Conservation (phyloP, 108 stramenopile species). For the Mayamaea pseudoterrestris region DNA sequence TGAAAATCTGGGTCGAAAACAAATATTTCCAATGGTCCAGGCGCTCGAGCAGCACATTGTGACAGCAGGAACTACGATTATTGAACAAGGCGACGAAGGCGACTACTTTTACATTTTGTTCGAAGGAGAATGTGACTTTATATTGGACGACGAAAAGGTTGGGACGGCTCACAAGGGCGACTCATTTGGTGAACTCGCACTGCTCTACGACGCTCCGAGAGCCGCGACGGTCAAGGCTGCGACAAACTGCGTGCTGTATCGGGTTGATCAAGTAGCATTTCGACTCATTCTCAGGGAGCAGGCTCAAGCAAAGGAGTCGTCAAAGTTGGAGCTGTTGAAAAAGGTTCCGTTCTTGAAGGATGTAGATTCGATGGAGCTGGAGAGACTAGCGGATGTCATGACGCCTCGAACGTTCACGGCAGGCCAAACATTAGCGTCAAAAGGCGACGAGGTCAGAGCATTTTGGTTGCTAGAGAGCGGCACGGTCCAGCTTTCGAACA, state of each 20-base stretch:
- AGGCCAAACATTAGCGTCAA: conserved; percentile 66
- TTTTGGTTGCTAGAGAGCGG: conserved; percentile 83
- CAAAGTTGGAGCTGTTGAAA: conserved; percentile 54
- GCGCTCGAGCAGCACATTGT: conserved; percentile 45
- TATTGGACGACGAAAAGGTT: conserved; percentile 32
- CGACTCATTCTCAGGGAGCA: conserved; percentile 68
- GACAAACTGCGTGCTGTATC: conserved; percentile 54
- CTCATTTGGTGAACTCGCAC: conserved; percentile 84
- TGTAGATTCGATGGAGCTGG: conserved; percentile 45
- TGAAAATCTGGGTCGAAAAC: conserved; percentile 37
- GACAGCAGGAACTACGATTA: conserved; percentile 29
- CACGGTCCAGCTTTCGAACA: conserved; percentile 45
- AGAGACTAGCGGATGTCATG: conserved; percentile 51
- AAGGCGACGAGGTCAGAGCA: conserved; percentile 82
- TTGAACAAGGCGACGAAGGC: conserved; percentile 67
- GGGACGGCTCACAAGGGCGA: conserved; percentile 57
- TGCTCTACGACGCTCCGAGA: conserved; percentile 78
- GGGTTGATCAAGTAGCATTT: conserved; percentile 74
- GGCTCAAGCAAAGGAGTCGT: conserved; percentile 32
- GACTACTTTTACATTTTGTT: conserved; percentile 75
- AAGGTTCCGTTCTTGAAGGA: conserved; percentile 55
- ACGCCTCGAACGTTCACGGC: conserved; percentile 49
- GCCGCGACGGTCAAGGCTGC: conserved; percentile 80
- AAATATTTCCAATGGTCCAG: conserved; percentile 52
- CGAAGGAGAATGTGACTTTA: conserved; percentile 30